These are phyloP conservation scores for Hyaloscypha variabilis DNA, from an alignment of 495 filamentous ascomycete genomes.

Conservation along the genomic window DNA sequence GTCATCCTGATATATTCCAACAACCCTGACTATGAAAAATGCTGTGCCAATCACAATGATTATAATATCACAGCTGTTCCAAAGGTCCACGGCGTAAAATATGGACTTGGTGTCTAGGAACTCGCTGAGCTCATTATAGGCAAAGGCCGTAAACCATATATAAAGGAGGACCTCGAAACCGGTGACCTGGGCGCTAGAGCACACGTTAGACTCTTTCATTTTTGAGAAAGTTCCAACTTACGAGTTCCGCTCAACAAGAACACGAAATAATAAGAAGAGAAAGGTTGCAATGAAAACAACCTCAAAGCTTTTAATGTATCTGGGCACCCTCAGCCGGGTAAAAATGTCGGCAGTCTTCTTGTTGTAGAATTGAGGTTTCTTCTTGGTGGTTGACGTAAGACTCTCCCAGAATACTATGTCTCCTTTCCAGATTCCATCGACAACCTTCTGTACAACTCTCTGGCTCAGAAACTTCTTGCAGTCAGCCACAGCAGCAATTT, in stretches of 20 bases:
- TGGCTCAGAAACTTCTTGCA: slow-evolving; percentile 95
- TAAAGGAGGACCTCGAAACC: slow-evolving; percentile 57
- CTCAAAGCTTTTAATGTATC: slow-evolving; percentile 89
- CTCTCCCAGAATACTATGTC: slow-evolving; percentile 92
- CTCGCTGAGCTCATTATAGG: slow-evolving; percentile 83
- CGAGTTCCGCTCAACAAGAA: slow-evolving; percentile 64
- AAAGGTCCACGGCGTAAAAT: slow-evolving; percentile 87
- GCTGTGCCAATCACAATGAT: slow-evolving; percentile 80
- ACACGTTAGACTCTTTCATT: slow-evolving; percentile 6
- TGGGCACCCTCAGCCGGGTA: slow-evolving; percentile 83
- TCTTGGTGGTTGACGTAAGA: slow-evolving; percentile 72
- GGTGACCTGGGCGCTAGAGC: slow-evolving; percentile 43
- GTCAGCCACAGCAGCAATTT: slow-evolving; percentile 86
- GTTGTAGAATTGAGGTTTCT: slow-evolving; percentile 83
- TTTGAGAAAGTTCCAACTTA: slow-evolving; percentile 12
- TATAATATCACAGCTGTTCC: slow-evolving; percentile 85
- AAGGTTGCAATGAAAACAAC: slow-evolving; percentile 82
- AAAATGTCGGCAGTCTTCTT: slow-evolving; percentile 76
- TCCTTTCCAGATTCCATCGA: slow-evolving; percentile 89
- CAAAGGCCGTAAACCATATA: slow-evolving; percentile 80
- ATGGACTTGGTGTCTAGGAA: slow-evolving; percentile 82
- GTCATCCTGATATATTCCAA: slow-evolving; percentile 67
- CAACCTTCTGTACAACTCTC: slow-evolving; percentile 80
- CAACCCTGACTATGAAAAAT: slow-evolving; percentile 65
- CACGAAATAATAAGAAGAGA: slow-evolving; percentile 81